Evolutionary conservation across 2,329 filamentous ascomycete genomes (phyloP), one percentile per base, ranked within the genome.

Genomic region (Beauveria sp.): DNA sequence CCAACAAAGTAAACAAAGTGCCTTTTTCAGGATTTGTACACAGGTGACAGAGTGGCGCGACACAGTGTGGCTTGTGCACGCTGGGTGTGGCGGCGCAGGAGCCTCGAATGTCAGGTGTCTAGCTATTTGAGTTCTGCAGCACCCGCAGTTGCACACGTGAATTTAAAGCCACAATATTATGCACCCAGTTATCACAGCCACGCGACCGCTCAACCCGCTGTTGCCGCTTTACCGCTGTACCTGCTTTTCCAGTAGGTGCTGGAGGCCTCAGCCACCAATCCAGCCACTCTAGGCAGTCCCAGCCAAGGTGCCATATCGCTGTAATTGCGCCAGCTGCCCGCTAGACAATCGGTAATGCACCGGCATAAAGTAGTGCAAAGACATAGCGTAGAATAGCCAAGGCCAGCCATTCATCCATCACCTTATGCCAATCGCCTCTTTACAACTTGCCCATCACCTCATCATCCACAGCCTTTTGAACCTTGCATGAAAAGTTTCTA

Each of bases 1-100:
- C 26, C 58, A 57, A 58, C 58, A 61, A 60, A 63, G 62, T 63
- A 63, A 63, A 63, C 62, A 63, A 63, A 63, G 57, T 61, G 20
- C 62, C 58, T 40, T 51, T 34, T 34, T 34, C 31, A 34, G 31
- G 31, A 34, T 26, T 61, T 34, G 43, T 46, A 31, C 40, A 52
- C 24, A 24, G 22, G 22, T 24, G 22, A 24, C 22, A 45, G 38
- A 53, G 48, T 48, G 61, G 54, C 45, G 53, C 53, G 16, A 18
- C 8, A 18, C 42, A 20, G 38, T 62, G 61, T 62, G 61, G 61
- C 55, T 58, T n/a, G 55, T 40, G 46, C 45, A 38, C 18, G 42
- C 18, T n/a, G 8, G 24, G 16, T 54, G 49, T 61, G 58, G 58
- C 58, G 49, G 18, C n/a, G 5, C 12, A 31, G 24, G 18, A 16